A percentile compares a stretch with the other conserved stretches of the same genome.
Conservation (phyloP, 371 early-diverging fungal species). For the Rhizomucor miehei region DNA sequence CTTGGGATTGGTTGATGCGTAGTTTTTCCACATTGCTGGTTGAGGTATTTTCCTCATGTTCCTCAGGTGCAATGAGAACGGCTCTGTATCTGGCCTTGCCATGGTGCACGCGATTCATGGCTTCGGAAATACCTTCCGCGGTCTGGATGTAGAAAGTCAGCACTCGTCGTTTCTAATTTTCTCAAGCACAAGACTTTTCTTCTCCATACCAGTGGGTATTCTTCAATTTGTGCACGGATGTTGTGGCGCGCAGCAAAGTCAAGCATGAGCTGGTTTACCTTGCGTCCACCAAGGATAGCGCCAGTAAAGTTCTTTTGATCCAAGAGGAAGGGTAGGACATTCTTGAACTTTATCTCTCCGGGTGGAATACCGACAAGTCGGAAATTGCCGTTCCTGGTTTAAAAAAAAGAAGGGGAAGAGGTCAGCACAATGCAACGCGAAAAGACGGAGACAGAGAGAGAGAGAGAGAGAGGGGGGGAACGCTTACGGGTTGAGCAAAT, state of each 20-base stretch:
- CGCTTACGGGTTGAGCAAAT: slow-evolving; percentile 27
- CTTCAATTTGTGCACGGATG: slow-evolving; percentile 49
- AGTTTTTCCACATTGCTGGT: no score
- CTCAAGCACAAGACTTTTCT: neutral
- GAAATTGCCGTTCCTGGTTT: slow-evolving; percentile 44
- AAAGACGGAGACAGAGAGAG: no score
- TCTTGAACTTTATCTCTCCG: slow-evolving; percentile 17
- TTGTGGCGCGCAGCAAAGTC: slow-evolving; percentile 52
- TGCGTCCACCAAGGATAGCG: slow-evolving; percentile 43
- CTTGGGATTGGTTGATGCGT: no score
- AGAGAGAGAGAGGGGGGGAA: no score
- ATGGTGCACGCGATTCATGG: slow-evolving; percentile 22
- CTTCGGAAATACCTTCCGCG: slow-evolving; percentile 26
- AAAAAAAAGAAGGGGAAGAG: slow-evolving; percentile 1
- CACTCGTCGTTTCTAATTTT: neutral
- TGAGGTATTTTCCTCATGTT: neutral
- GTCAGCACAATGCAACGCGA: no score
- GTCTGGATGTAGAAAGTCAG: slow-evolving; percentile 11
- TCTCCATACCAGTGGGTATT: slow-evolving; percentile 27
- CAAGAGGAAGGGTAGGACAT: slow-evolving; percentile 22
- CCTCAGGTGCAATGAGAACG: slow-evolving; percentile 29
- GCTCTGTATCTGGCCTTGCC: slow-evolving; percentile 35
- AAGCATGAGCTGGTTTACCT: slow-evolving; percentile 40
- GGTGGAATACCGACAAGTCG: slow-evolving; percentile 54
- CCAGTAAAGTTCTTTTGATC: slow-evolving; percentile 35